Base-by-base conservation (phyloP, 495 filamentous ascomycete species). In the Penicillium goetzii region DNA sequence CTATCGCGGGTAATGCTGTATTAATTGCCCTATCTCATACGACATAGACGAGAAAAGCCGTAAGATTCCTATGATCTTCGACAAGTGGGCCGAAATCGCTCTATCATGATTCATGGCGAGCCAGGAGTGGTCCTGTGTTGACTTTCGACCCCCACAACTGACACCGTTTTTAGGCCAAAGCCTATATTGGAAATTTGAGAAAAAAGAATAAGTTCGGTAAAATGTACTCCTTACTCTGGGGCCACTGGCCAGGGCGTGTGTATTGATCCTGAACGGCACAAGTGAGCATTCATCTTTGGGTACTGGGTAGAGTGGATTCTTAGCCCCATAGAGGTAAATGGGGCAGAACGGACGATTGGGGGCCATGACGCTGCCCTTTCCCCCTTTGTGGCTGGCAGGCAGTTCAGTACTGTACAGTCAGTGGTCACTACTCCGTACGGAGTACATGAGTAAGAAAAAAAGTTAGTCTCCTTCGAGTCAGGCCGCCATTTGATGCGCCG, bases 201-300 rank as follows among this genome's bases (percentile, higher is more conserved):
- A 21, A 43, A 19, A 23, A 25, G 21, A 47, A 45, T 38, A 56
- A 63, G 57, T 64, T 67, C 54, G 63, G 56, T 55, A 55, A 33
- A 33, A 55, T 43, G 57, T 64, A 45, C 28, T 58, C 64, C 59
- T n/a, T 60, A 45, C 21, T 58, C 64, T 56, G 65, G 68, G 53
- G 68, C 62, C 65, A 67, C 40, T 56, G 53, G 68, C 61, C 65
- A 70, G 56, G 64, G 59, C 56, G 64, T 59, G 52, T 65, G 56
- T 70, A 68, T 62, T 68, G 64, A 70, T 70, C 68, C 65, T 63
- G 64, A 63, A 56, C 59, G 40, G 59, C 23, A 60, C 21, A 59
- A 59, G 45, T 30, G 59, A 68, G 65, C 65, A 61, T 58, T 45
- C 52, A 32, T 26, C 23, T 45, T 33, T 40, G 50, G 60, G 47